Base-by-base conservation (phyloP, 2,329 filamentous ascomycete genomes). In the Hypoxylon sp. region DNA sequence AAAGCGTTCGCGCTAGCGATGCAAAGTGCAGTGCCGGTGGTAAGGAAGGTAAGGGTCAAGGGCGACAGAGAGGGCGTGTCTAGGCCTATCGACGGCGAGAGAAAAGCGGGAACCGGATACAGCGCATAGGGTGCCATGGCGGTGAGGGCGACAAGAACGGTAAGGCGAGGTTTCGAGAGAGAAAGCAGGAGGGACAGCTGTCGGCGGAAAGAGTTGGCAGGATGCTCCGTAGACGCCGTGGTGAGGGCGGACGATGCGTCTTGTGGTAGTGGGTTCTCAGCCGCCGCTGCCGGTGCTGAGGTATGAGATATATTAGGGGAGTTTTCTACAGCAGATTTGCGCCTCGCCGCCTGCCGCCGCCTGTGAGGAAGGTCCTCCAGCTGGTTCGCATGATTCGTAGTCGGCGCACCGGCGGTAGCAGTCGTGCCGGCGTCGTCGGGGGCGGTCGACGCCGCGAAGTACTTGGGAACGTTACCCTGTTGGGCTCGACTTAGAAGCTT, bases 131-230 rank as follows among this genome's bases (percentile, higher is more conserved):
- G 88, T 2, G 92, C 91, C 78, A 96, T 97, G 27, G 95, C 93
- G 0, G 93, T 93, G 50, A 99, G 89, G 30, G 97, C 91, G 67
- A 99, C 91, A 48, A 99, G 89, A 73, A 96, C 91, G 6, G 93
- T 95, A 51, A 99, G 88, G 56, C 95, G 93, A 2, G 96, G 96
- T 78, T 99, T 99, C n/a, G 94, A 91, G 70, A 99, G 89, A 25
- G 96, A 92, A 68, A 99, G 90, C 74, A 93, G 93, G 29, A 93
- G 90, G 21, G 94, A 92, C 69, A 96, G 76, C 59, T 88, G 85
- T 61, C 94, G 92, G 23, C 86, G 85, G 55, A 87, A 61, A 14
- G 88, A 88, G 69, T 81, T 76, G 6, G 79, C 76, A 7, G 82
- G 86, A 58, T 82, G 84, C 51, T 79, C 79, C 48, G 82, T 84